Base-by-base conservation (phyloP, 495 filamentous ascomycete species). In the Sporormia fimetaria region DNA sequence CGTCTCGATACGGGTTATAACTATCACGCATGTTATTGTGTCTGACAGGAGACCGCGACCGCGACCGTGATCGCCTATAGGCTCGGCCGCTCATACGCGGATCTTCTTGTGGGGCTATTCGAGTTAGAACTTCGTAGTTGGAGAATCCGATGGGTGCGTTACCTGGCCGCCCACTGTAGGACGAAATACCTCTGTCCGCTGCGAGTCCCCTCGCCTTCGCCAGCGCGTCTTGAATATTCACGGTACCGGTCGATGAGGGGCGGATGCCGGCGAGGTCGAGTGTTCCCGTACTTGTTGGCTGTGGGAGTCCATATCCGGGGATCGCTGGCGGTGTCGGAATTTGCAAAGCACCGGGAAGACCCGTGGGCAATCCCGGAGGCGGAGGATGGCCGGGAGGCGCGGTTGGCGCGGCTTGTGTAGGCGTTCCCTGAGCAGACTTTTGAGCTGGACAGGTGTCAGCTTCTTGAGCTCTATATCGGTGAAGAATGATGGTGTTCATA, bases 181-280 rank as follows among this genome's bases (percentile, higher is more conserved):
- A 63, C 2, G 55, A 45, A 10, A 83, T 58, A 30, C 81, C 81
- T 53, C 77, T 76, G 51, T 87, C 76, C 17, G 76, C 71, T 15
- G 83, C 80, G 56, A 75, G 76, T 8, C 74, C 75, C 45, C 76
- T 78, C 3, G 79, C 82, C 49, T 77, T 77, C 3, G 79, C 78
- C 40, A 87, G 70, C 6, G 83, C 80, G 54, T 86, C 81, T 22
- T 71, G 67, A 26, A 87, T 65, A 41, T 73, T 81, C 16, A 87
- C 76, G 8, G 76, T 78, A 31, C 84, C 83, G 2, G 79, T 79
- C 46, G 68, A 78, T 23, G 74, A 68, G 8, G 82, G 81, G 51
- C 77, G 80, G 53, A 87, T 81, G 7, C 71, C 67, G 58, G 75
- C 83, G 24, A 90, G 58, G 52, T 90, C 84, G 37, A 85, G 65